Base-by-base conservation (phyloP, 768 basidiomycete species). In the Mrakia hoshinonis region DNA sequence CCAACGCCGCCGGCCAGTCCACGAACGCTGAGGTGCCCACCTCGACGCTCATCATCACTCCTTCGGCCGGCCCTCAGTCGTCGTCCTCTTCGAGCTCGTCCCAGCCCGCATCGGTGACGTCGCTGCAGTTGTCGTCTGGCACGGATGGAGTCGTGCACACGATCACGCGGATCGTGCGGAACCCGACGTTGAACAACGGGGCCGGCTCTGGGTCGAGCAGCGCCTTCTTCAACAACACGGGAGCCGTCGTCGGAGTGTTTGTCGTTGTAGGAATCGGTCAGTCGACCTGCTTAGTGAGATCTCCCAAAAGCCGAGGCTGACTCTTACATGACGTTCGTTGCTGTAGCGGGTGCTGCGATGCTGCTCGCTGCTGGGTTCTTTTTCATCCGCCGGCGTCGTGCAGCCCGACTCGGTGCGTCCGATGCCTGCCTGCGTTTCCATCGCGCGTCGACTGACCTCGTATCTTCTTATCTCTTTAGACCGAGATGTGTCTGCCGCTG, bases 151-250 rank as follows among this genome's bases (percentile, higher is more conserved):
- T 75, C 58, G 76, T 78, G 20, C 72, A 75, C 67, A 80, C 80
- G 24, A 73, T 78, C 61, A 80, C 79, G 3, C 77, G 77, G 71
- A 76, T 78, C 63, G 77, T 80, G 9, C 75, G 75, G 36, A 80
- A 80, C 70, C 77, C 78, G 5, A 67, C 75, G 24, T 73, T 80
- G 31, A 77, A 78, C 66, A 77, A 78, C 69, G 74, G 76, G 6
- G 60, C 74, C 22, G 51, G 38, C 29, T 46, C 36, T 9, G 31
- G 47, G 4, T 61, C 61, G 5, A 60, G 72, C n/a, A 58, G 65
- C 31, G 67, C 63, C n/a, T 47, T 75, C 68, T 54, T 73, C 67
- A 46, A 52, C 67, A 73, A 73, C 51, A 73, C 72, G 1, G 67
- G 67, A 10, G 72, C 72, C 5, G 72, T 73, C 29, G 72, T 69